A percentile compares a stretch with the other conserved stretches of the same genome.
phyloP scores from a whole-genome alignment of 1,139 yeast genomes.

The Magnusiomyces paraingens region DNA sequence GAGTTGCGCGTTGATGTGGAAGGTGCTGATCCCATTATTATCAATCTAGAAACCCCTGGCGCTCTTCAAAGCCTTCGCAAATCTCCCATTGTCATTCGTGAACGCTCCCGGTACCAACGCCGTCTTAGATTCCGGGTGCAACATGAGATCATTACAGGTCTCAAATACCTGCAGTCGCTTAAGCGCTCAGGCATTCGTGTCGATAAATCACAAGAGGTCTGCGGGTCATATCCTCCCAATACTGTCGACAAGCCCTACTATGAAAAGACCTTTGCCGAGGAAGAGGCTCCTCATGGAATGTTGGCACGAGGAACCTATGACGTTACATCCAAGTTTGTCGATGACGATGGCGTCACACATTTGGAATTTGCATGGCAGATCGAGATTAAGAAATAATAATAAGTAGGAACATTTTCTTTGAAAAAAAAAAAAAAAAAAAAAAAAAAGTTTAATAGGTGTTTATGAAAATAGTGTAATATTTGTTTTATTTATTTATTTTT shows the following conservation, averaged over 20 bases:
- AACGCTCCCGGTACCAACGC: constrained; percentile 67
- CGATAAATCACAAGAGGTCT: constrained; percentile 79
- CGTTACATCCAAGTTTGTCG: constrained; percentile 76
- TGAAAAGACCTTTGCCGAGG: constrained; percentile 65
- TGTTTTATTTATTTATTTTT: too few species aligned
- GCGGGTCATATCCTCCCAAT: constrained; percentile 87
- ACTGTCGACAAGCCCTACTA: constrained; percentile 78
- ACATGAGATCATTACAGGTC: constrained; percentile 86
- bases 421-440: neutral
- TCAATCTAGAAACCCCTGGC: constrained; percentile 51
- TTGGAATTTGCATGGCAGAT: constrained; percentile 81
- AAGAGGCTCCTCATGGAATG: constrained; percentile 88
- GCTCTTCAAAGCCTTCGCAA: constrained; percentile 38
- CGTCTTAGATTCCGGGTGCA: constrained; percentile 77
- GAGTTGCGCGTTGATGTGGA: constrained; percentile 69
- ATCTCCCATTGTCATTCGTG: constrained; percentile 68
- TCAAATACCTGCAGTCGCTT: constrained; percentile 76
- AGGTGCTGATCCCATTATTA: constrained; percentile 41
- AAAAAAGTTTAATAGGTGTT: too few species aligned
- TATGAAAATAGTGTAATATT: neutral
- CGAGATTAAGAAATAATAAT: constrained; percentile 53
- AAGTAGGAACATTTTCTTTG: constrained; percentile 1
- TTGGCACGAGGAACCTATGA: constrained; percentile 82
- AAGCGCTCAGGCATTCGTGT: constrained; percentile 85
- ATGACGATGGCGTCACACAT: constrained; percentile 76